phyloP scores from a whole-genome alignment of 1,139 yeast genomes.

The Debaryomyces nepalensis region DNA sequence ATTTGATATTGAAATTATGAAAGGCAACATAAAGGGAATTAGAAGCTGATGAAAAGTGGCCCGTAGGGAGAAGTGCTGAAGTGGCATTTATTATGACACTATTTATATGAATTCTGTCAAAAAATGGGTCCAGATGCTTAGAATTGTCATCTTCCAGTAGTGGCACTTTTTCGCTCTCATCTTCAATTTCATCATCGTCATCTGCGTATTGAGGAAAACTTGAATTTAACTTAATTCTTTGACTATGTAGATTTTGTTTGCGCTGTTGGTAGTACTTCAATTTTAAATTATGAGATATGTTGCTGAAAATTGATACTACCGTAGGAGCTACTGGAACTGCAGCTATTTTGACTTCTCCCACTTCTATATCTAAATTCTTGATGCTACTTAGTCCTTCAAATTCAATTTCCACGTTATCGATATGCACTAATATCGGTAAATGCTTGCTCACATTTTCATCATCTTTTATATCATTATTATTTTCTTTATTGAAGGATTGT shows the following conservation, averaged over 20 bases:
- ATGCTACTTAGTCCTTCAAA: constrained; percentile 58
- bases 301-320: constrained; percentile 33
- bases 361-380: constrained; percentile 49
- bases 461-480: constrained; percentile 13
- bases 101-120: constrained; percentile 40
- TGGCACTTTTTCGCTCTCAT: constrained; percentile 11
- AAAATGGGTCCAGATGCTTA: constrained; percentile 20
- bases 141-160: constrained; percentile 2
- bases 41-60: constrained; percentile 39
- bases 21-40: constrained; percentile 34
- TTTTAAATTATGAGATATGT: constrained; percentile 38
- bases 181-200: constrained; percentile 21
- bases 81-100: constrained; percentile 45
- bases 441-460: constrained; percentile 17
- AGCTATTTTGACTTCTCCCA: constrained; percentile 53
- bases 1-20: constrained; percentile 43
- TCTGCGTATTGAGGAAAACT: constrained; percentile 39
- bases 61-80: constrained; percentile 46
- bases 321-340: constrained; percentile 43
- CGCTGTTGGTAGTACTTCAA: constrained; percentile 37
- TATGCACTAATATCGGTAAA: constrained; percentile 29
- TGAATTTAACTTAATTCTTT: constrained; percentile 15
- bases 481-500: constrained; percentile 33
- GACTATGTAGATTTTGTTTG: constrained; percentile 22
- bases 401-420: constrained; percentile 43